phyloP scores from a whole-genome alignment of 331 rosid species.

The Quercus tomentella region DNA sequence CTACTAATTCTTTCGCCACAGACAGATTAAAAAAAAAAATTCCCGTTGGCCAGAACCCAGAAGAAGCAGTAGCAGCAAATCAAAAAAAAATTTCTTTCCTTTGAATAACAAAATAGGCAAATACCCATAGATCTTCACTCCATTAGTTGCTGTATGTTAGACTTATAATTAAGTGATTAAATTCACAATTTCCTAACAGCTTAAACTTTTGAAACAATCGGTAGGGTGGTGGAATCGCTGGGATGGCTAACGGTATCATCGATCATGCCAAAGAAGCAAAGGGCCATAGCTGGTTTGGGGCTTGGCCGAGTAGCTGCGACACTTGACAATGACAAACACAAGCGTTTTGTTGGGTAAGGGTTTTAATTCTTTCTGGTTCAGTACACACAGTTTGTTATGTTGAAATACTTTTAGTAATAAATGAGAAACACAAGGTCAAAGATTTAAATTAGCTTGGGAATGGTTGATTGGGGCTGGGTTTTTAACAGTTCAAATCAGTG shows the following conservation, averaged over 20 bases:
- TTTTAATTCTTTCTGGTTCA: neutral
- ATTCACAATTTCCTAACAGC: too few relatives aligned
- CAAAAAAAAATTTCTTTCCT: too few relatives aligned
- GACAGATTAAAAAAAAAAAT: too few relatives aligned
- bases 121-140: too few relatives aligned
- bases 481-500: neutral
- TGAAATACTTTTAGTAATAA: neutral
- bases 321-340: slow-evolving; percentile 58
- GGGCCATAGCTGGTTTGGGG: too few relatives aligned
- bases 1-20: too few relatives aligned
- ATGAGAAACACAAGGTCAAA: neutral
- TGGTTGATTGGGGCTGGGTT: neutral
- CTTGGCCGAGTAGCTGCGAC: slow-evolving; percentile 6
- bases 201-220: too few relatives aligned
- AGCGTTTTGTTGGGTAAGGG: slow-evolving; percentile 72
- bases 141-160: too few relatives aligned
- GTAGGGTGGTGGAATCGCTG: slow-evolving; percentile 54
- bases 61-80: slow-evolving; percentile 46
- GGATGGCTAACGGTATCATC: slow-evolving; percentile 92
- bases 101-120: too few relatives aligned
- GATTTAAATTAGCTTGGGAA: neutral
- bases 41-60: neutral
- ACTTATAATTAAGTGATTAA: too few relatives aligned
- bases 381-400: neutral
- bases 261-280: too few relatives aligned